phyloP scores from a whole-genome alignment of 371 early-diverging fungal species.

The Circinella umbellata region DNA sequence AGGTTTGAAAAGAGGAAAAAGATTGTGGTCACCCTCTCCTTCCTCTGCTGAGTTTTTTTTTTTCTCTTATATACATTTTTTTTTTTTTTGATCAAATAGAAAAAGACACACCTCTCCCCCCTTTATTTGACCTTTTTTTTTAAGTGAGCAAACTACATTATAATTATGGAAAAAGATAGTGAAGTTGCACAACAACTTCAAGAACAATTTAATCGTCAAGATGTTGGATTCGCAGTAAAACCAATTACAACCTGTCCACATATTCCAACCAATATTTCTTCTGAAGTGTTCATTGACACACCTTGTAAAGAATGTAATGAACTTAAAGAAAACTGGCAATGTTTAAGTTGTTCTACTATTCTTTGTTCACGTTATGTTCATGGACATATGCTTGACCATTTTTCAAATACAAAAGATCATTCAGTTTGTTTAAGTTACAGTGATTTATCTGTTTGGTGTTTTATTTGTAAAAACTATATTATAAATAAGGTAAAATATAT shows the following conservation, averaged over 20 bases:
- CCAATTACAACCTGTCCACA: constrained; percentile 33
- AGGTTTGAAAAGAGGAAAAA: no score
- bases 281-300: not conserved
- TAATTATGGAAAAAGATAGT: not conserved
- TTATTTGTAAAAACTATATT: constrained; percentile 30
- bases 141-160: no score
- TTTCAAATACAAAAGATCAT: constrained; percentile 14
- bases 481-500: constrained; percentile 21
- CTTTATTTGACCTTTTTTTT: no score
- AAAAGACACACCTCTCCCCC: no score
- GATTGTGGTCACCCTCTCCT: no score
- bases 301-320: constrained; percentile 26
- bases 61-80: no score
- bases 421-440: constrained; percentile 33
- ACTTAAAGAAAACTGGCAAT: constrained; percentile 36
- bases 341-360: constrained; percentile 24
- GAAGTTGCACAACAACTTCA: constrained; percentile 5
- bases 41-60: no score
- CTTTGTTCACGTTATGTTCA: constrained; percentile 33
- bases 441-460: constrained; percentile 40
- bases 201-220: constrained; percentile 7
- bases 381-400: constrained; percentile 33
- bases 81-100: no score
- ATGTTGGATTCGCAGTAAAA: constrained; percentile 26
- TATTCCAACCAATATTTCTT: constrained; percentile 18